A percentile compares a stretch with the other conserved stretches of the same genome.
phyloP scores from a whole-genome alignment of 1,139 yeast genomes.

The Candida sojae region DNA sequence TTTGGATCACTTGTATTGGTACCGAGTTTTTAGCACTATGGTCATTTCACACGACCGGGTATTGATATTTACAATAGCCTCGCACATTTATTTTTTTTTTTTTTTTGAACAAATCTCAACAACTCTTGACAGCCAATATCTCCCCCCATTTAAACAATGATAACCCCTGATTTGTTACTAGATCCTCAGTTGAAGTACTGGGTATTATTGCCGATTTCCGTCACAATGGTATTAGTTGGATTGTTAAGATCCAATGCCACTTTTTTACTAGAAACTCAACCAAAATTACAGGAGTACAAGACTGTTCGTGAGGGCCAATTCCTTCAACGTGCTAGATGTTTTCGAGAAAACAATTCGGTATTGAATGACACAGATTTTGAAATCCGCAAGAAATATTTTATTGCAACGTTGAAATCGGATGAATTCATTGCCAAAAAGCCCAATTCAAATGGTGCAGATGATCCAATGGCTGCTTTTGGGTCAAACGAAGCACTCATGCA shows the following conservation, averaged over 20 bases:
- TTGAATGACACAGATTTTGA: slow-evolving; percentile 50
- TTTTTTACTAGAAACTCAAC: slow-evolving; percentile 55
- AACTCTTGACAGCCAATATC: not conserved
- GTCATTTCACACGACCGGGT: too few relatives aligned
- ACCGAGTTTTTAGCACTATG: too few relatives aligned
- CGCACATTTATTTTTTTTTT: not conserved
- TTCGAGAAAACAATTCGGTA: slow-evolving; percentile 50
- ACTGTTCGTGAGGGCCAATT: slow-evolving; percentile 64
- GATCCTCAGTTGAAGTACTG: slow-evolving; percentile 86
- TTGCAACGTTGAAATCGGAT: slow-evolving; percentile 51
- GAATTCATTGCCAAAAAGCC: slow-evolving; percentile 50
- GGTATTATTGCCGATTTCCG: slow-evolving; percentile 88
- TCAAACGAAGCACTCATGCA: slow-evolving; percentile 74
- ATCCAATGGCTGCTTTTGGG: slow-evolving; percentile 57
- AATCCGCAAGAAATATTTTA: slow-evolving; percentile 45
- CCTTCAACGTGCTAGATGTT: slow-evolving; percentile 54
- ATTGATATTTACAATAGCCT: too few relatives aligned
- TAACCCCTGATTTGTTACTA: slow-evolving; percentile 44
- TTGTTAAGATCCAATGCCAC: slow-evolving; percentile 72
- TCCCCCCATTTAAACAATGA: slow-evolving; percentile 7
- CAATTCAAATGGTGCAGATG: slow-evolving; percentile 43
- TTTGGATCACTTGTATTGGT: too few relatives aligned
- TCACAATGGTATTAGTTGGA: slow-evolving; percentile 92
- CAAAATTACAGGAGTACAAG: slow-evolving; percentile 54
- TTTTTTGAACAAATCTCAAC: not conserved